Evolutionary conservation across 2,329 filamentous ascomycete genomes (phyloP).

Genomic region (Anthostomella pinea): DNA sequence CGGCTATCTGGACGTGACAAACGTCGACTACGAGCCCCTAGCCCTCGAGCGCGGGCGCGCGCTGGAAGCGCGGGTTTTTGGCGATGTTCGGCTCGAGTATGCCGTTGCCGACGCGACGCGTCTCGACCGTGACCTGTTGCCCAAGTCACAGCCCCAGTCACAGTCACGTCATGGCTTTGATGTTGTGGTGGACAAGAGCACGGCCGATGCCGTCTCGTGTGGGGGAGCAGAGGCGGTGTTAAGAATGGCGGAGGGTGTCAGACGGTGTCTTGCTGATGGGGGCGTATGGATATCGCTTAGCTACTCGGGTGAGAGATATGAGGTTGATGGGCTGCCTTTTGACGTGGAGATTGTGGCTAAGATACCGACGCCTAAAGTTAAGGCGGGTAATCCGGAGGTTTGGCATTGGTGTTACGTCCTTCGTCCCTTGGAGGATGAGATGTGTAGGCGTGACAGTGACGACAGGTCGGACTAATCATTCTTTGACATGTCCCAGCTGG

Average conservation of each 20-base stretch:
- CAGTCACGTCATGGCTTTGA: constrained; percentile 29
- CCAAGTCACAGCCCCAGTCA: not conserved
- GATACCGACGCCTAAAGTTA: constrained; percentile 40
- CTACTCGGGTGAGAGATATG: constrained; percentile 43
- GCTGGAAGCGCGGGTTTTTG: constrained; percentile 40
- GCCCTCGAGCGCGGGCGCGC: constrained; percentile 42
- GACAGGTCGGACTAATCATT: no score
- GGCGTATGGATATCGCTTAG: constrained; percentile 49
- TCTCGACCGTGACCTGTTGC: constrained; percentile 19
- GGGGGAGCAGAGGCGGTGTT: constrained; percentile 37
- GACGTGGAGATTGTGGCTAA: constrained; percentile 40
- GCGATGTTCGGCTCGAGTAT: constrained; percentile 43
- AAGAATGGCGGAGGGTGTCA: constrained; percentile 39
- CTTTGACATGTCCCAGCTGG: no score
- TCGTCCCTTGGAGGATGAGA: constrained; percentile 25
- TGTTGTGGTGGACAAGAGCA: constrained; percentile 49
- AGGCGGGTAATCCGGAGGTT: constrained; percentile 43
- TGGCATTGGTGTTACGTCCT: constrained; percentile 46
- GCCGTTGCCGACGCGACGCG: constrained; percentile 44
- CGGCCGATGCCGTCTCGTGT: constrained; percentile 47
- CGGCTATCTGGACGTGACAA: constrained; percentile 44
- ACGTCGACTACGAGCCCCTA: constrained; percentile 49
- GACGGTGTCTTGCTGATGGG: constrained; percentile 31
- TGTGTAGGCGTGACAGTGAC: no score
- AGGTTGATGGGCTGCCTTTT: constrained; percentile 38